These are phyloP conservation scores for Rosa hybrid DNA, from an alignment of 331 rosid genomes.

Conservation along the genomic window DNA sequence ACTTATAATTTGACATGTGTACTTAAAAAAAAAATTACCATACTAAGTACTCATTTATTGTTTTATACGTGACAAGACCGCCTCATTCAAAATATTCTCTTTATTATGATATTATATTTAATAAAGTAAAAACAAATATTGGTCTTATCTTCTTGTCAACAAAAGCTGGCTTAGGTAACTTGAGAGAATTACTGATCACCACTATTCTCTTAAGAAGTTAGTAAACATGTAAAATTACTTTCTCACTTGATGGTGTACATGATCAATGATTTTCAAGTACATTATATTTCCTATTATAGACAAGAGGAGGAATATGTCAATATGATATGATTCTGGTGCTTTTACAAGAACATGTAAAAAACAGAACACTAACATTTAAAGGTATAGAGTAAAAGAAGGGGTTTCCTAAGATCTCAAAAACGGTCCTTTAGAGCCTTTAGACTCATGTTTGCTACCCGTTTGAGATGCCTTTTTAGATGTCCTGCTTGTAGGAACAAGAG, in stretches of 20 bases:
- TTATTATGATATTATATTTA: no score
- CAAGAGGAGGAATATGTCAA: not conserved
- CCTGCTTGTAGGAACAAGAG: conserved; percentile 71
- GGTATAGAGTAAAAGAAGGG: not conserved
- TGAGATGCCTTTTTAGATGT: conserved; percentile 20
- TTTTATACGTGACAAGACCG: no score
- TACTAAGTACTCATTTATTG: no score
- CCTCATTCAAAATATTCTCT: no score
- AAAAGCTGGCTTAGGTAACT: not conserved
- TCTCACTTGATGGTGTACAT: not conserved
- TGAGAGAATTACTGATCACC: not conserved
- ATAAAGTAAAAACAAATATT: no score
- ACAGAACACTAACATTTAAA: not conserved
- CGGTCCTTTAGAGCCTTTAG: conserved; percentile 32
- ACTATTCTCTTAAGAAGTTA: not conserved
- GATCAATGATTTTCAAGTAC: not conserved
- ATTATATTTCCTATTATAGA: not conserved
- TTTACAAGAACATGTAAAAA: conserved; percentile 3
- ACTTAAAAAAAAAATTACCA: no score
- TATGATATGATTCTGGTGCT: not conserved
- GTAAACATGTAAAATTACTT: not conserved
- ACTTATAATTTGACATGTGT: no score
- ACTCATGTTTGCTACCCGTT: conserved; percentile 44
- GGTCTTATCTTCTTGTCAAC: not conserved
- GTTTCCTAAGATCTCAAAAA: conserved; percentile 6